These are phyloP conservation scores for Adansonia digitata DNA, from an alignment of 345 rosid species.

Conservation along the genomic window DNA sequence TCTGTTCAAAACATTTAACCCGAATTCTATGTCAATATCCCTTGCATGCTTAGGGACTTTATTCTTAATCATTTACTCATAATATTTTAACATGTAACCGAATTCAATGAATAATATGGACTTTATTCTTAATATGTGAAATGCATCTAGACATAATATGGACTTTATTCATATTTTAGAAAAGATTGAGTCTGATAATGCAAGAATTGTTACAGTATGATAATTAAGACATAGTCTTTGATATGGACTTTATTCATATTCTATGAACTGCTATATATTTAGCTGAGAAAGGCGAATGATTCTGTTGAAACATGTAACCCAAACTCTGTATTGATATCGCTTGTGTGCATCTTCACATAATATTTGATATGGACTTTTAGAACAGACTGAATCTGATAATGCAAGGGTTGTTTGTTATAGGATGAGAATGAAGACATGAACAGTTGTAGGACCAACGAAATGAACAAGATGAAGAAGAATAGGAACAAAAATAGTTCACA, in stretches of 20 bases:
- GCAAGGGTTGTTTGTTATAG: neutral
- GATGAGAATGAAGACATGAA: neutral
- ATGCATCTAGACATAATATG: no score
- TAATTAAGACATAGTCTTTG: no score
- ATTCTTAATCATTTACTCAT: no score
- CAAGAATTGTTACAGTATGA: no score
- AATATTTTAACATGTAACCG: no score
- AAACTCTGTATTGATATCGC: neutral
- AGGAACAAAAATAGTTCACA: neutral
- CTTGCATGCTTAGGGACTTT: no score
- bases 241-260: no score
- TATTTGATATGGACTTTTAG: neutral
- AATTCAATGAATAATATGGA: no score
- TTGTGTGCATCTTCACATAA: neutral
- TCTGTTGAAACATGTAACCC: constrained; percentile 1
- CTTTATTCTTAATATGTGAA: no score
- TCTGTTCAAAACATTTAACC: neutral
- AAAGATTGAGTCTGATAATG: no score
- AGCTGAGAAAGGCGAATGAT: neutral
- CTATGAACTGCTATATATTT: neutral
- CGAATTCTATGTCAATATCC: neutral
- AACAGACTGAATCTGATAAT: neutral
- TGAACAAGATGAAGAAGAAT: constrained; percentile 33
- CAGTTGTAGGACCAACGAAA: constrained; percentile 21
- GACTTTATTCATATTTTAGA: no score